Percentiles rank a stretch among this genome's conserved stretches.
phyloP scores from a whole-genome alignment of 805 yeast genomes.

The Brettanomyces anomalus region DNA sequence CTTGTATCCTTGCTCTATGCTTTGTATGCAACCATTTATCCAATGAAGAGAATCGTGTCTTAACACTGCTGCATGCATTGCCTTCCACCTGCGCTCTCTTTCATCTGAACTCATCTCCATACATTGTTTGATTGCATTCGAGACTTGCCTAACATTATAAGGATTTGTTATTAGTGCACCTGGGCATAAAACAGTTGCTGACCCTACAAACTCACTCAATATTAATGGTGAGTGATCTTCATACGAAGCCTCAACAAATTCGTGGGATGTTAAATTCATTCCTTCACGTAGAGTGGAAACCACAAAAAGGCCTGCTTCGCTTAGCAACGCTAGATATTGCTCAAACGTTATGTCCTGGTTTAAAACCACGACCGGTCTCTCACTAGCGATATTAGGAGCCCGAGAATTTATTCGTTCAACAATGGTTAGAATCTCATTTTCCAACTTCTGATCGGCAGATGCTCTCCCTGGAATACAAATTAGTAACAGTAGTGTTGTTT shows the following conservation, averaged over 20 bases:
- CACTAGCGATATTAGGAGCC: slow-evolving; percentile 59
- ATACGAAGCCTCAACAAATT: slow-evolving; percentile 69
- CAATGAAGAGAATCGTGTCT: slow-evolving; percentile 68
- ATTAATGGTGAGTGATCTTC: slow-evolving; percentile 73
- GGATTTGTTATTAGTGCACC: slow-evolving; percentile 83
- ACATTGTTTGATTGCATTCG: slow-evolving; percentile 55
- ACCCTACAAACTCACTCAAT: slow-evolving; percentile 90
- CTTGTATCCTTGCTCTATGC: slow-evolving; percentile 45
- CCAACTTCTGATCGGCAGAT: slow-evolving; percentile 50
- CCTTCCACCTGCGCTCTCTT: slow-evolving; percentile 51
- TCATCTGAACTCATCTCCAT: slow-evolving; percentile 58
- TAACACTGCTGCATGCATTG: slow-evolving; percentile 47
- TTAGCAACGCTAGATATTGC: slow-evolving; percentile 78
- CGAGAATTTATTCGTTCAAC: slow-evolving; percentile 80
- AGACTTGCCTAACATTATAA: slow-evolving; percentile 68
- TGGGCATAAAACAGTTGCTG: slow-evolving; percentile 64
- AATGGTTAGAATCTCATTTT: slow-evolving; percentile 62
- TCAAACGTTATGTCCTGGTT: slow-evolving; percentile 85
- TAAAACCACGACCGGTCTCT: slow-evolving; percentile 78
- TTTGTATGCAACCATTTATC: slow-evolving; percentile 50
- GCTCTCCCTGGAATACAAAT: slow-evolving; percentile 57
- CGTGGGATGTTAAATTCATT: slow-evolving; percentile 94
- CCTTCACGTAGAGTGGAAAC: slow-evolving; percentile 95
- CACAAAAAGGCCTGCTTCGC: slow-evolving; percentile 81
- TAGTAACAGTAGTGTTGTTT: slow-evolving; percentile 69